phyloP scores from a whole-genome alignment of 331 rosid species.

The Acacia pycnantha region DNA sequence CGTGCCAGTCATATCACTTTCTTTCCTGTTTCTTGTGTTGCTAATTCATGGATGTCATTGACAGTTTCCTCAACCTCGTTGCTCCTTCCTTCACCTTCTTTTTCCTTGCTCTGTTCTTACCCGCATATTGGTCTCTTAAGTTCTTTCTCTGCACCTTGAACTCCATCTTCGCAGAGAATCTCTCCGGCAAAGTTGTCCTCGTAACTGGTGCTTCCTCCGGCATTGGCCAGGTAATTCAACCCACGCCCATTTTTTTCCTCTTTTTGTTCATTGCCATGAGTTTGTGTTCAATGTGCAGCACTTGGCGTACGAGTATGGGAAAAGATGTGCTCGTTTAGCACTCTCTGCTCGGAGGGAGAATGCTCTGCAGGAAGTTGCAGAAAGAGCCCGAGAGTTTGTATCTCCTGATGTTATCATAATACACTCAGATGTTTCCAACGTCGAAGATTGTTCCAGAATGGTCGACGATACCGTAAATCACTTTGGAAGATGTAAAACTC shows the following conservation, averaged over 20 bases:
- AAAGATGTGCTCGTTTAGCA: conserved; percentile 46
- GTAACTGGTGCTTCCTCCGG: conserved; percentile 83
- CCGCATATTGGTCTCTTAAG: conserved; percentile 47
- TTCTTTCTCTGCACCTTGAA: conserved; percentile 33
- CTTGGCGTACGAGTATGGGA: conserved; percentile 71
- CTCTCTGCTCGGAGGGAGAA: conserved; percentile 41
- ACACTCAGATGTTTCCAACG: conserved; percentile 59
- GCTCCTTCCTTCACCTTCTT: conserved; percentile 43
- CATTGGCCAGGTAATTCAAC: conserved; percentile 61
- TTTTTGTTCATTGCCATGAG: no score
- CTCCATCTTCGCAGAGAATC: conserved; percentile 45
- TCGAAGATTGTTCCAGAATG: conserved; percentile 40
- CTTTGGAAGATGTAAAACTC: conserved; percentile 36
- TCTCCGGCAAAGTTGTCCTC: conserved; percentile 63
- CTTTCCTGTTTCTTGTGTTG: not conserved
- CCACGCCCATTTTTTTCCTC: not conserved
- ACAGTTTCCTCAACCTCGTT: conserved; percentile 46
- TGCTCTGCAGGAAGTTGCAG: conserved; percentile 36
- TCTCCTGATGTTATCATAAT: conserved; percentile 45
- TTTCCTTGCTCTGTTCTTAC: conserved; percentile 50
- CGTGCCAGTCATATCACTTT: not conserved
- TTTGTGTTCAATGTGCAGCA: conserved; percentile 28
- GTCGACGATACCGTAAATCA: conserved; percentile 39
- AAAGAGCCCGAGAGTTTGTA: conserved; percentile 28
- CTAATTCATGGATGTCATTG: conserved; percentile 39